Conservation (phyloP, 2,329 filamentous ascomycete genomes). For the Paecilomyces fulvus region DNA sequence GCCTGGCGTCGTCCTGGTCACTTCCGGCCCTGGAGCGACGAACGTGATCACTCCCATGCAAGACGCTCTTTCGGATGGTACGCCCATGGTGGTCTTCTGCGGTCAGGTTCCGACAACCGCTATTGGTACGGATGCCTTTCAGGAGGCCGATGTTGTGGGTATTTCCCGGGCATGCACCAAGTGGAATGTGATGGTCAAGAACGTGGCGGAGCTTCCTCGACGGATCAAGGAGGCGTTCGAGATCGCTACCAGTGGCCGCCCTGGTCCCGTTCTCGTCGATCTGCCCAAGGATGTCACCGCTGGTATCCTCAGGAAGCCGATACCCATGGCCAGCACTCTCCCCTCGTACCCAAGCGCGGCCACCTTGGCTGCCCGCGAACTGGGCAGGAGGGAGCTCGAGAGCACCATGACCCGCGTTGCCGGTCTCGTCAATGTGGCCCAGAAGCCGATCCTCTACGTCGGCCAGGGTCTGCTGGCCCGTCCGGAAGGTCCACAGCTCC, state of each 20-base stretch:
- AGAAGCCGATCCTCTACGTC: constrained; percentile 93
- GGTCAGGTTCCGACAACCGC: constrained; percentile 85
- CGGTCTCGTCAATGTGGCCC: constrained; percentile 72
- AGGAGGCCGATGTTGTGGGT: constrained; percentile 89
- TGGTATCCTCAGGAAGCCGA: constrained; percentile 70
- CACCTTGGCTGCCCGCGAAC: constrained; percentile 67
- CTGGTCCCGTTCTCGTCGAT: constrained; percentile 90
- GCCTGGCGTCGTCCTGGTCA: constrained; percentile 92
- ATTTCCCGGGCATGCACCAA: constrained; percentile 95
- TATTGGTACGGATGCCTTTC: constrained; percentile 93
- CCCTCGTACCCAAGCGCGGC: constrained; percentile 80
- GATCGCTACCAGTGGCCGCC: constrained; percentile 88
- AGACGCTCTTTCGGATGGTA: constrained; percentile 90
- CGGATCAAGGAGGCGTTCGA: constrained; percentile 97
- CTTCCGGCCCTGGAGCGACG: constrained; percentile 90
- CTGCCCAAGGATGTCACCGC: constrained; percentile 95
- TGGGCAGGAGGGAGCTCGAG: constrained; percentile 64
- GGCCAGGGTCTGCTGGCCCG: constrained; percentile 80
- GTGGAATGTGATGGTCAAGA: constrained; percentile 99
- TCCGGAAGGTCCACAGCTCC: constrained; percentile 66
- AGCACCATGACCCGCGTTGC: constrained; percentile 69
- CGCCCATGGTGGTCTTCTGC: constrained; percentile 89
- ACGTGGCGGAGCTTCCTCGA: constrained; percentile 81
- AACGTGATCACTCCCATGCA: constrained; percentile 96
- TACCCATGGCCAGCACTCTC: constrained; percentile 65